Base-by-base conservation (phyloP, 148 eudicot genomes). In the Rhododendron ovatum region DNA sequence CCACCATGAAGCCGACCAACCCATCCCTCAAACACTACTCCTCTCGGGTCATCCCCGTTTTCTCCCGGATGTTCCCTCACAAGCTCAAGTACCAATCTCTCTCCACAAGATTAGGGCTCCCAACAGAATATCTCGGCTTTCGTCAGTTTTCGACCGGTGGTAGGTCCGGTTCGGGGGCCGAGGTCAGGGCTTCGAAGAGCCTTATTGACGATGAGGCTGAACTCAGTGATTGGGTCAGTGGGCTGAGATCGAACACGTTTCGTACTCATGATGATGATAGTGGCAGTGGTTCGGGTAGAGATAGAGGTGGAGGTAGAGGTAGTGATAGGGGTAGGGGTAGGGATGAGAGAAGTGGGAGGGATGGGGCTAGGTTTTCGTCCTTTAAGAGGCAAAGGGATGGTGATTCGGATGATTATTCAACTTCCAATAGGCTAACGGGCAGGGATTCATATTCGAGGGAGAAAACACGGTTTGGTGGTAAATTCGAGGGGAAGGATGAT, bases 121-220 rank as follows among this genome's bases (percentile, higher is more conserved):
- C 65, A 26, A 2, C 55, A 53, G 48, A 71, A 77, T 77, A 45
- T 20, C 80, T 86, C 41, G 48, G 74, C 80, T n/a, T 84, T 33
- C 90, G 92, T 10, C 30, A 57, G 0, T 88, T 89, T 22, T 93
- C 94, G 4, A 75, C 81, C 9, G 78, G 89, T 41, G 43, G 84
- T 63, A 75, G 87, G 20, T 50, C 88, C 65, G 86, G 89, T 50
- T 76, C 89, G 85, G 80, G 48, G 30, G 50, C 89, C 39, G 84
- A 43, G 75, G 86, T 24, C 50, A 85, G 90, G 86, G 89, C 88
- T 20, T 61, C 93, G 0, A 94, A 91, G 91, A 97, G 96, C 76
- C 83, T 97, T 85, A 86, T 93, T 87, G 99, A 94, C 77, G 99
- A 95, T 71, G 98, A 97, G 78, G 95, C 95, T 59, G 99, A 93